A percentile compares a stretch with the other conserved stretches of the same genome.
phyloP scores from a whole-genome alignment of 2,329 filamentous ascomycete species.

The Metarhizium brunneum region DNA sequence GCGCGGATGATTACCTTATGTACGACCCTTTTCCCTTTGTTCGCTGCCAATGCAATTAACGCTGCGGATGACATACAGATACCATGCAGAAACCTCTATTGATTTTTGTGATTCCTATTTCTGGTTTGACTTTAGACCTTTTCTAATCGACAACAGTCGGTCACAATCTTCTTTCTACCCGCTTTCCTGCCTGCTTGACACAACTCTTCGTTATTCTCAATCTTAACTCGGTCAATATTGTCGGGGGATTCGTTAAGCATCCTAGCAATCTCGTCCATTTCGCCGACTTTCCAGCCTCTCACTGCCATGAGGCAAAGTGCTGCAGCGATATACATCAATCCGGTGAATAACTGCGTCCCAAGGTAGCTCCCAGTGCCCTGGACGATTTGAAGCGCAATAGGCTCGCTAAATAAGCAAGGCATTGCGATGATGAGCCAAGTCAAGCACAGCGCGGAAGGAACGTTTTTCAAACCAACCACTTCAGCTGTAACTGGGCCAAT shows the following conservation, averaged over 20 bases:
- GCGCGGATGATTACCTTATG: background rate
- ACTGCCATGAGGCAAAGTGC: slow-evolving; percentile 21
- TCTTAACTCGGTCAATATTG: slow-evolving; percentile 20
- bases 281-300: slow-evolving; percentile 29
- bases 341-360: slow-evolving; percentile 48
- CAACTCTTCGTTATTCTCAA: slow-evolving; percentile 20
- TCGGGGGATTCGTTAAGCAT: slow-evolving; percentile 19
- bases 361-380: slow-evolving; percentile 37
- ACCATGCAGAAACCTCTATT: background rate
- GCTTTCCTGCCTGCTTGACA: slow-evolving; percentile 17
- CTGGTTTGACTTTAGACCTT: slow-evolving; percentile 14
- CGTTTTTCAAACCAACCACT: slow-evolving; percentile 58
- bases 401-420: slow-evolving; percentile 60
- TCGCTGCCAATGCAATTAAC: background rate
- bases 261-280: slow-evolving; percentile 22
- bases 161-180: slow-evolving; percentile 22
- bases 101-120: too few relatives aligned
- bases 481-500: slow-evolving; percentile 63
- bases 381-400: slow-evolving; percentile 50
- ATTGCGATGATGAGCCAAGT: slow-evolving; percentile 64
- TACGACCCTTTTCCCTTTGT: background rate
- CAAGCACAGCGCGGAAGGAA: slow-evolving; percentile 60
- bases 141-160: slow-evolving; percentile 19
- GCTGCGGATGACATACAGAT: background rate
- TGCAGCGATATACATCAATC: slow-evolving; percentile 49